Base-by-base conservation (phyloP, 768 basidiomycete species). In the Termitomyces sp. region DNA sequence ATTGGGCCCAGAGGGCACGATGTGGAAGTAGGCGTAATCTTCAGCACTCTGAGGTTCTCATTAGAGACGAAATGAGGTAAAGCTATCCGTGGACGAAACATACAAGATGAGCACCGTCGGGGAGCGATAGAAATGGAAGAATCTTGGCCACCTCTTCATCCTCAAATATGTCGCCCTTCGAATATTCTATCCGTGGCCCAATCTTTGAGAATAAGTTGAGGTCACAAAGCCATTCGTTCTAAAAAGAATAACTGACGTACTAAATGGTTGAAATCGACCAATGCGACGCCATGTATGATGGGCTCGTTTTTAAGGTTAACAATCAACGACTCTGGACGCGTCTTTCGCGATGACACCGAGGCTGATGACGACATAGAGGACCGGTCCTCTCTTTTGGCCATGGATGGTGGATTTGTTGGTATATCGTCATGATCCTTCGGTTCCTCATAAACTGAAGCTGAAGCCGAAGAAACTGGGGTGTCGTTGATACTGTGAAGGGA, bases 21-120 rank as follows among this genome's bases (percentile, higher is more conserved):
- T 76, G 70, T 96, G 94, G 70, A 99, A 99, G 73, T 98, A 98
- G 0, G 92, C 93, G 71, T 98, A 98, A 70, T 99, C 97, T 78
- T 98, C 96, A 20, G 86, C 78, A 65, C 87, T 89, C 91, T 94
- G 67, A 50, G 46, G 18, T 70, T 60, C 44, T 49, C 48, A 53
- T 63, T 18, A 15, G 42, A 13, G 16, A 3, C 8, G 11, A 44
- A 28, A 57, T 38, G 48, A 33, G 35, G 36, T 55, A 24, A 63
- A 39, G n/a, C n/a, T 48, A 38, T 35, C 48, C 64, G 9, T 51
- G 50, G 15, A 63, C 15, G 32, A 39, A 42, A 76, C 89, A 64
- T 67, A 96, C 94, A 66, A 97, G 73, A 76, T 99, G 97, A 11
- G 97, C 97, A 18, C 97, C 97, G 68, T 99, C 97, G 1, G 97